Evolutionary conservation across 371 early-diverging fungal species (phyloP).

Genomic region (Coemansia sp.): DNA sequence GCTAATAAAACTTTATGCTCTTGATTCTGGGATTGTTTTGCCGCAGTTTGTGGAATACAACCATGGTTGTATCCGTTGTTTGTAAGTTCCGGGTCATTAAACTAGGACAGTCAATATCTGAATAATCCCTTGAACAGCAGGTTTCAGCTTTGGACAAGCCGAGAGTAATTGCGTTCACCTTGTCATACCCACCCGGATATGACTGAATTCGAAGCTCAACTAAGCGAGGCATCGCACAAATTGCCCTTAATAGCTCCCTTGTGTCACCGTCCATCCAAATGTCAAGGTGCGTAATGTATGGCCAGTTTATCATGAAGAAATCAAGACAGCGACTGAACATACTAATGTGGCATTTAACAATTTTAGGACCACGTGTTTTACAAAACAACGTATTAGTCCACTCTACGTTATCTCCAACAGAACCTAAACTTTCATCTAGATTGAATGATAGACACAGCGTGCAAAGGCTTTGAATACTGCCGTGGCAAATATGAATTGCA

Average conservation of each 20-base stretch:
- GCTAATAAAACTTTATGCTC: too few relatives aligned
- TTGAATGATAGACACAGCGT: background rate
- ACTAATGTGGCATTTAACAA: background rate
- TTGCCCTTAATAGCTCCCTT: background rate
- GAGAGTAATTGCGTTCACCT: too few relatives aligned
- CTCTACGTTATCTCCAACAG: background rate
- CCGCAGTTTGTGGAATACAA: too few relatives aligned
- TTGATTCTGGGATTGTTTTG: too few relatives aligned
- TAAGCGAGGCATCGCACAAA: background rate
- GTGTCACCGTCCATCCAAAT: background rate
- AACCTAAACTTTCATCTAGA: background rate
- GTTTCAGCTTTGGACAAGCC: too few relatives aligned
- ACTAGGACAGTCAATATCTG: too few relatives aligned
- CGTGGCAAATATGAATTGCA: background rate
- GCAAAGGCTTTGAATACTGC: background rate
- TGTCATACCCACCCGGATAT: too few relatives aligned
- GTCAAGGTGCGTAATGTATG: background rate
- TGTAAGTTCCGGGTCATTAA: too few relatives aligned
- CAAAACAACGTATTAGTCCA: background rate
- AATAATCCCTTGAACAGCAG: too few relatives aligned
- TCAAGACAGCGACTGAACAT: background rate
- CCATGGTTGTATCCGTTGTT: too few relatives aligned
- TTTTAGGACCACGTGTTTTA: background rate
- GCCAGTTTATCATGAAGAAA: background rate
- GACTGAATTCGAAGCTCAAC: too few relatives aligned